These are phyloP conservation scores for Aspergillus sp. DNA, from an alignment of 2,329 filamentous ascomycete species.

Conservation along the genomic window DNA sequence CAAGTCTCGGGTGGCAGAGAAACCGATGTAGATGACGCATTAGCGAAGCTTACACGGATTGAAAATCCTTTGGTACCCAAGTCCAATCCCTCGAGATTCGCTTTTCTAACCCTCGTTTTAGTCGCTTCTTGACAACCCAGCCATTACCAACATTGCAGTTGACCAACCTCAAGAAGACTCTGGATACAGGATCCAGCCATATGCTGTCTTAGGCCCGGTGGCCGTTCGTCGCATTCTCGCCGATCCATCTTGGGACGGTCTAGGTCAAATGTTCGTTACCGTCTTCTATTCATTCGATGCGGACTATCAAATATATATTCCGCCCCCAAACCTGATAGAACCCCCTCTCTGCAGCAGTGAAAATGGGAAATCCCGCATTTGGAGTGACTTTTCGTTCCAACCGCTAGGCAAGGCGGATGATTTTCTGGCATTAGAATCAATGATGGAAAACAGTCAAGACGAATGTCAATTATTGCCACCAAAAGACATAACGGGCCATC, in stretches of 20 bases:
- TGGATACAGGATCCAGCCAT: slow-evolving; percentile 20
- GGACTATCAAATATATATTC: slow-evolving; percentile 10
- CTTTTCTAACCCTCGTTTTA: slow-evolving; percentile 10
- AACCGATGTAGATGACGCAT: slow-evolving; percentile 28
- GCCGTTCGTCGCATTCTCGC: slow-evolving; percentile 24
- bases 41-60: slow-evolving; percentile 27
- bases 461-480: background rate
- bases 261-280: slow-evolving; percentile 26
- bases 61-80: slow-evolving; percentile 29
- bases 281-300: slow-evolving; percentile 17
- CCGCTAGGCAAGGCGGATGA: slow-evolving; percentile 31
- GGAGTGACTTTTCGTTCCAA: slow-evolving; percentile 31
- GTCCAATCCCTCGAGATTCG: background rate
- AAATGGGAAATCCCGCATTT: slow-evolving; percentile 28
- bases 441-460: slow-evolving; percentile 14
- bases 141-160: slow-evolving; percentile 21
- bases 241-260: slow-evolving; percentile 17
- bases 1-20: slow-evolving; percentile 24
- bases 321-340: slow-evolving; percentile 19
- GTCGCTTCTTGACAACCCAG: slow-evolving; percentile 19
- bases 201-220: slow-evolving; percentile 18
- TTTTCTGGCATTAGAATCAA: slow-evolving; percentile 15
- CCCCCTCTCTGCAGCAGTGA: slow-evolving; percentile 20
- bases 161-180: slow-evolving; percentile 1
- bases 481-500: slow-evolving; percentile 17